Percentiles rank a stretch among this genome's conserved stretches.
These are phyloP conservation scores for Nigrograna mackinnonii DNA, from an alignment of 2,329 filamentous ascomycete genomes.

Conservation along the genomic window DNA sequence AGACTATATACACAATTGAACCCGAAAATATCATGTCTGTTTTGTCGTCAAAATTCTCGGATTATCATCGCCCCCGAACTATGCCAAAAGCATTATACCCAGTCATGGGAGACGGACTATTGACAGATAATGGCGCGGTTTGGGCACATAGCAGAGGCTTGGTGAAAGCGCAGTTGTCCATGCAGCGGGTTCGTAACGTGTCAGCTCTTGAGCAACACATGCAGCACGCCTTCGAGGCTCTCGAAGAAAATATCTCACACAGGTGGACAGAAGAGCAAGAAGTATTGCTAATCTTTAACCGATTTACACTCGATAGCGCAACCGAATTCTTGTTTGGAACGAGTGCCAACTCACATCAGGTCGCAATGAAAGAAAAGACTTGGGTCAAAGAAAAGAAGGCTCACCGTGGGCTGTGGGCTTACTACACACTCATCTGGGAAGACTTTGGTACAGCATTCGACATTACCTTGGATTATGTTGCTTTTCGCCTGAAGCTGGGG, in stretches of 20 bases:
- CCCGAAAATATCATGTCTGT: constrained; percentile 5
- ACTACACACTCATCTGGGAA: not conserved
- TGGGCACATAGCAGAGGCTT: constrained; percentile 5
- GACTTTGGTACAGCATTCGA: constrained; percentile 6
- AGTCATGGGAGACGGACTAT: constrained; percentile 5
- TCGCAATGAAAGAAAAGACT: constrained; percentile 2
- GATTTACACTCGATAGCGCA: constrained; percentile 4
- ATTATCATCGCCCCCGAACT: constrained; percentile 3
- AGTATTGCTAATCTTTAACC: constrained; percentile 3
- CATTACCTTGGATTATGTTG: constrained; percentile 3
- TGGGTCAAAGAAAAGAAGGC: not conserved
- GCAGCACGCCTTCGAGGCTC: not conserved
- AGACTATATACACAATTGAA: constrained; percentile 4
- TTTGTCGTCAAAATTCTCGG: constrained; percentile 1
- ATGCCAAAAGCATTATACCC: constrained; percentile 6
- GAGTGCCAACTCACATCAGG: constrained; percentile 3
- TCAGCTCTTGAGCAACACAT: not conserved
- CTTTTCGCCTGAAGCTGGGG: constrained; percentile 4
- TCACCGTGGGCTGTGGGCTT: not conserved
- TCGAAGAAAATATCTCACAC: not conserved
- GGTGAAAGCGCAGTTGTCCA: constrained; percentile 3
- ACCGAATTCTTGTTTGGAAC: constrained; percentile 8
- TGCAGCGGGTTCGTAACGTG: not conserved
- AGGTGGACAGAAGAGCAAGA: constrained; percentile 3
- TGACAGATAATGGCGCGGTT: constrained; percentile 2